Conservation (phyloP, 331 rosid species). For the Quercus tomentella region DNA sequence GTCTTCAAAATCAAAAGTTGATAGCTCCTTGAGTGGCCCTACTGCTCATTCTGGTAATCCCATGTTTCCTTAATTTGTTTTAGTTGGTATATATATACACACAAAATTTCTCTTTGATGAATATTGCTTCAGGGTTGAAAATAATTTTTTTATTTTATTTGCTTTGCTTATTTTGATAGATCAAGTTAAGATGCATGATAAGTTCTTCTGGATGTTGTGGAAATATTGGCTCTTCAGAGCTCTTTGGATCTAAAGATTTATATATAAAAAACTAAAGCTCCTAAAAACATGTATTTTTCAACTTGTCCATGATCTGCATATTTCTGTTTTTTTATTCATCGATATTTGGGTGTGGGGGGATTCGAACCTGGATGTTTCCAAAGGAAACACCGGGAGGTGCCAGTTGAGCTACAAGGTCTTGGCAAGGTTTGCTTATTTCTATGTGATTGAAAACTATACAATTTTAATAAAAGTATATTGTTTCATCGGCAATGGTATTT, state of each 20-base stretch:
- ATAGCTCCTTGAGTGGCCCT: conserved; percentile 63
- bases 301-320: neutral
- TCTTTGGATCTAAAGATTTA: conserved; percentile 1
- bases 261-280: conserved; percentile 2
- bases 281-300: neutral
- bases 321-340: too few relatives aligned
- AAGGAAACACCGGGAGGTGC: too few relatives aligned
- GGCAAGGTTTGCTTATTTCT: neutral
- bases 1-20: conserved; percentile 90
- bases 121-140: conserved; percentile 10
- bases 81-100: neutral
- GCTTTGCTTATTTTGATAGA: conserved; percentile 1
- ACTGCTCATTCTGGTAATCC: conserved; percentile 54
- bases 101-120: neutral
- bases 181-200: conserved; percentile 19
- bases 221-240: neutral
- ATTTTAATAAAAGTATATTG: neutral
- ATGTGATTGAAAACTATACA: neutral
- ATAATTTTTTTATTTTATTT: neutral
- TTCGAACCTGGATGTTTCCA: too few relatives aligned
- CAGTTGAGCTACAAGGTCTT: too few relatives aligned
- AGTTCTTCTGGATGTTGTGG: conserved; percentile 4
- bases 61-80: neutral
- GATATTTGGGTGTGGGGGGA: too few relatives aligned
- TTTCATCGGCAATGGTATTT: neutral